Evolutionary conservation across 176 grass and related monocot genomes (phyloP).

Genomic region (Leersia perrieri): DNA sequence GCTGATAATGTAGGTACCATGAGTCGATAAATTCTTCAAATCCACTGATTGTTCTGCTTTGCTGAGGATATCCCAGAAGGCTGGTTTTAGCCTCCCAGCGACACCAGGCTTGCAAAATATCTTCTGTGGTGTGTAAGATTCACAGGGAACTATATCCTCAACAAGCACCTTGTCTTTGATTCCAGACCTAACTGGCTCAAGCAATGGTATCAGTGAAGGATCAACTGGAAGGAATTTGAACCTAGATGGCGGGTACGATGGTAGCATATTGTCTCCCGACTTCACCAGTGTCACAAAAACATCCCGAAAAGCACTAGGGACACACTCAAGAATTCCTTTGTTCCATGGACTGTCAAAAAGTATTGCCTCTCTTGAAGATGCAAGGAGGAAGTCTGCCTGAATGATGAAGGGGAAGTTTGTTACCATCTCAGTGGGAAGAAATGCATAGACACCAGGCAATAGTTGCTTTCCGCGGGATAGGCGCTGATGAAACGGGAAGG

Average conservation of each 20-base stretch:
- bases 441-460: conserved; percentile 55
- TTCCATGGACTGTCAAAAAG: conserved; percentile 65
- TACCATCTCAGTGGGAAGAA: conserved; percentile 78
- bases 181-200: conserved; percentile 47
- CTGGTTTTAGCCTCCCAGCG: conserved; percentile 39
- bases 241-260: conserved; percentile 32
- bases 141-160: conserved; percentile 64
- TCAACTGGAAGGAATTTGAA: conserved; percentile 55
- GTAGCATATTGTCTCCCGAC: conserved; percentile 27
- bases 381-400: conserved; percentile 74
- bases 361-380: conserved; percentile 68
- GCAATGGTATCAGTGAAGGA: conserved; percentile 35
- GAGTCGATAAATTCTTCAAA: conserved; percentile 44
- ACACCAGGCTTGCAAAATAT: conserved; percentile 63
- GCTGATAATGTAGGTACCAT: conserved; percentile 60
- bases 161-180: conserved; percentile 55
- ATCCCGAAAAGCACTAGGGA: conserved; percentile 64
- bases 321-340: conserved; percentile 69
- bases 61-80: conserved; percentile 56
- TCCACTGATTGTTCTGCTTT: conserved; percentile 43
- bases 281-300: conserved; percentile 58
- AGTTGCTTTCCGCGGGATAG: conserved; percentile 36
- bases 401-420: conserved; percentile 75
- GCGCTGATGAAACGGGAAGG: conserved; percentile 48
- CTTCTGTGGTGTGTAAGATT: conserved; percentile 45